Conservation (phyloP, 2,329 filamentous ascomycete genomes). For the Calonectria pteridis region DNA sequence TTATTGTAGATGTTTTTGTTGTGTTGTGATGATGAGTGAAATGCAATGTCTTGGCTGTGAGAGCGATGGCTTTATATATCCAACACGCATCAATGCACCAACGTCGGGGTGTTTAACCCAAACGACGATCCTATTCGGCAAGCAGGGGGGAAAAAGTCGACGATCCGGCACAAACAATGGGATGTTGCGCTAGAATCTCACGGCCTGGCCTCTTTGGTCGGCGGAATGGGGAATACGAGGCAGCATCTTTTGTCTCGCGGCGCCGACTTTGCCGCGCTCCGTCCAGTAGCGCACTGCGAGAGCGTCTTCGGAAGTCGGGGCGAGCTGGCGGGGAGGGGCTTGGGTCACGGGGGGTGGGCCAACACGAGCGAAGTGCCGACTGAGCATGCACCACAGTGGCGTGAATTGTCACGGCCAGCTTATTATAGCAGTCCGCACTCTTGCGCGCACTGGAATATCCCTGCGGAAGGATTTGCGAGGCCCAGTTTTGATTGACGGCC, state of each 20-base stretch:
- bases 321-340: not conserved
- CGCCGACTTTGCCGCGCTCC: slow-evolving; percentile 1
- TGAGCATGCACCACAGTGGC: not conserved
- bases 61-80: not conserved
- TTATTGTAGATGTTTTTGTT: not conserved
- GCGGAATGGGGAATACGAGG: slow-evolving; percentile 3
- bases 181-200: not conserved
- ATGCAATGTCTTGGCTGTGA: not conserved
- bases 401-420: not conserved
- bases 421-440: not conserved
- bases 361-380: not conserved
- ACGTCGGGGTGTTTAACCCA: not conserved
- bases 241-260: not conserved
- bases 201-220: not conserved
- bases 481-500: slow-evolving; percentile 4
- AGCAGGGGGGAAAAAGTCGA: not conserved
- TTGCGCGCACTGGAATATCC: not conserved
- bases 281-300: not conserved
- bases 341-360: slow-evolving; percentile 1
- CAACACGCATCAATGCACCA: not conserved
- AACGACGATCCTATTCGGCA: not conserved
- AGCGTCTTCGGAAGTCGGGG: not conserved
- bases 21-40: not conserved
- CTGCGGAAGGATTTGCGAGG: not conserved
- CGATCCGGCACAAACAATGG: not conserved